A percentile compares a stretch with the other conserved stretches of the same genome.
These are phyloP conservation scores for Teratosphaeria gauchensis DNA, from an alignment of 2,329 filamentous ascomycete genomes.

Conservation along the genomic window DNA sequence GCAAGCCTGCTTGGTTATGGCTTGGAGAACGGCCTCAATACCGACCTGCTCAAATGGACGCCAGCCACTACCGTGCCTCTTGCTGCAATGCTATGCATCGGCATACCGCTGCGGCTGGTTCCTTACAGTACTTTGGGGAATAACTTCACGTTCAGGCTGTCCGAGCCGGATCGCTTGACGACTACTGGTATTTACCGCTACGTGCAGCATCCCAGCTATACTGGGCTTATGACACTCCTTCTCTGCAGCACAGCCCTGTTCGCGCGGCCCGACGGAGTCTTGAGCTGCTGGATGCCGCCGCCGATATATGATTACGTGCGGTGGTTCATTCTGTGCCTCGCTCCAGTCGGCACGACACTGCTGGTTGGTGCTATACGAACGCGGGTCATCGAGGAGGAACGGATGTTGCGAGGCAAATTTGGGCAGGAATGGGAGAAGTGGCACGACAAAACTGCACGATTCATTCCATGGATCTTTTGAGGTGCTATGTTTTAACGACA, in stretches of 20 bases:
- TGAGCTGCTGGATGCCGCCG: background rate
- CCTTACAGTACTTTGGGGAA: background rate
- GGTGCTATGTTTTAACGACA: background rate
- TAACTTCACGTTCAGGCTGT: background rate
- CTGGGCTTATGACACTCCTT: background rate
- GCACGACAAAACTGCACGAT: background rate
- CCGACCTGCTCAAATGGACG: background rate
- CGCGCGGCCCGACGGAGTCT: background rate
- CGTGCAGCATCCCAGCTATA: slow-evolving; percentile 1
- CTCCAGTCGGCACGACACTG: background rate
- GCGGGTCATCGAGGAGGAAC: background rate
- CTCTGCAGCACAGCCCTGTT: background rate
- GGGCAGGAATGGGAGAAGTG: background rate
- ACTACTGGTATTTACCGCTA: background rate
- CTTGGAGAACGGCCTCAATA: background rate
- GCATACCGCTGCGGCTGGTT: background rate
- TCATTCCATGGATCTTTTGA: background rate
- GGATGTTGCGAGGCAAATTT: background rate
- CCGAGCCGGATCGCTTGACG: background rate
- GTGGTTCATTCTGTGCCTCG: background rate
- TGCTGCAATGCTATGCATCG: background rate
- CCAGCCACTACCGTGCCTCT: background rate
- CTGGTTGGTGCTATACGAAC: background rate
- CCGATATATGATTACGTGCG: background rate
- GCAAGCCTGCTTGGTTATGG: background rate